phyloP scores from a whole-genome alignment of 352 stramenopile species.

The Elongisporangium anandrum region DNA sequence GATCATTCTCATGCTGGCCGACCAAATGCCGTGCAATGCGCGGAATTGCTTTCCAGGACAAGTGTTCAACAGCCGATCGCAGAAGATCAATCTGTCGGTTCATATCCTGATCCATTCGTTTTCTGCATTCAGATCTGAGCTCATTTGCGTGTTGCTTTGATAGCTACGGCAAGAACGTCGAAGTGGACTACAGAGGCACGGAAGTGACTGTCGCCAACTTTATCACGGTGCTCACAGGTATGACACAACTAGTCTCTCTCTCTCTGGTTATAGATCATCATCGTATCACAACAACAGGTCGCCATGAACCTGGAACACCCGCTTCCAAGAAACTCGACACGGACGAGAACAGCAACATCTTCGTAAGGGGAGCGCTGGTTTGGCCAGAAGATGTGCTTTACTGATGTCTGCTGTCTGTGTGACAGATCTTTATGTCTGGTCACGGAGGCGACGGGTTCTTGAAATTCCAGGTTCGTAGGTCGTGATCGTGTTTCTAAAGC shows the following conservation, averaged over 20 bases:
- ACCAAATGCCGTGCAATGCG: constrained; percentile 94
- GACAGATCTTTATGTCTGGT: constrained; percentile 89
- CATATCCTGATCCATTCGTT: not conserved
- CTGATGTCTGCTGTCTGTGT: not conserved
- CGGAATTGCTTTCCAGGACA: constrained; percentile 89
- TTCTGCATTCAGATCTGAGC: not conserved
- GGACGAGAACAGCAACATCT: constrained; percentile 88
- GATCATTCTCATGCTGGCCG: constrained; percentile 96
- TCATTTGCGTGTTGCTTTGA: not conserved
- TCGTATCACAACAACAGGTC: constrained; percentile 31
- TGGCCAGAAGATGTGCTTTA: constrained; percentile 8
- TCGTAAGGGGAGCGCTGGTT: constrained; percentile 56
- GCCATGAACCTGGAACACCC: constrained; percentile 84
- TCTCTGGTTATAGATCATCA: not conserved
- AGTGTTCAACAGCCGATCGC: constrained; percentile 87
- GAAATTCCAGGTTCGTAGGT: constrained; percentile 91
- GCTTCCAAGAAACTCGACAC: constrained; percentile 87
- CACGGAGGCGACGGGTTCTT: constrained; percentile 97
- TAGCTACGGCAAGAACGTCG: constrained; percentile 87
- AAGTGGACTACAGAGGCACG: constrained; percentile 93
- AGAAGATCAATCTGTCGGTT: constrained; percentile 84
- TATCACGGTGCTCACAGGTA: constrained; percentile 90
- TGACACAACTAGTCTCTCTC: not conserved
- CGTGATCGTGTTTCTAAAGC: not conserved
- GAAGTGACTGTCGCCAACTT: constrained; percentile 98